phyloP scores from a whole-genome alignment of 2,329 filamentous ascomycete species.

The Aspergillus pseudotamarii region DNA sequence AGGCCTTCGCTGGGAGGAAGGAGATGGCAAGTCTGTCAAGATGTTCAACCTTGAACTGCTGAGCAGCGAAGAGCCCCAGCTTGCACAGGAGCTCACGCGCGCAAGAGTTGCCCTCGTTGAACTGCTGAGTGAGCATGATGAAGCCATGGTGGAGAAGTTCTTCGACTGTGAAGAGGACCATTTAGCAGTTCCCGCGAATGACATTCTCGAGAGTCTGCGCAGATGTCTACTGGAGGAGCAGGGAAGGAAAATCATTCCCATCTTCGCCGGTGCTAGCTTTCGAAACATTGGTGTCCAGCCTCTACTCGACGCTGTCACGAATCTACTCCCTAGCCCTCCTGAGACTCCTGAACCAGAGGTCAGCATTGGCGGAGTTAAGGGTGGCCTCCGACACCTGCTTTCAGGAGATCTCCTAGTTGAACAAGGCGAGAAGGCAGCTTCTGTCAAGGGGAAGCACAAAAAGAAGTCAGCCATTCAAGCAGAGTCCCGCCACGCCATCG shows the following conservation, averaged over 20 bases:
- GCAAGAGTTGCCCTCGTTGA: conserved; percentile 81
- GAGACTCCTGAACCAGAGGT: conserved; percentile 81
- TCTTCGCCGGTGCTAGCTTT: conserved; percentile 91
- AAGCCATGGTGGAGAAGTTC: conserved; percentile 80
- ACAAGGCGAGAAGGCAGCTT: conserved; percentile 32
- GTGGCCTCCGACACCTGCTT: conserved; percentile 56
- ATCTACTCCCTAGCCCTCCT: conserved; percentile 80
- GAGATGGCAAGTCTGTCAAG: conserved; percentile 66
- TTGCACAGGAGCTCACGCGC: conserved; percentile 69
- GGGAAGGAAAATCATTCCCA: conserved; percentile 71
- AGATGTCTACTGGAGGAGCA: conserved; percentile 67
- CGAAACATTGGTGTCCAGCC: conserved; percentile 93
- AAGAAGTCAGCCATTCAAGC: conserved; percentile 48
- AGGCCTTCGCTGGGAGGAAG: conserved; percentile 72
- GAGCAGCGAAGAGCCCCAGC: conserved; percentile 49
- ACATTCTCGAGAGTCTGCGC: conserved; percentile 74
- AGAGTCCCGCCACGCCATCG: conserved; percentile 48
- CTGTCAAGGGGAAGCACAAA: conserved; percentile 46
- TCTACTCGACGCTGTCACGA: conserved; percentile 82
- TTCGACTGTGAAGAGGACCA: conserved; percentile 76
- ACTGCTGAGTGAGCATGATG: conserved; percentile 83
- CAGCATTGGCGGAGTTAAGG: conserved; percentile 61
- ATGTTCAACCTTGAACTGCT: conserved; percentile 60
- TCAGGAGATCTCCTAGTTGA: conserved; percentile 48
- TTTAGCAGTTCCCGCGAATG: conserved; percentile 63